Evolutionary conservation across 2,329 filamentous ascomycete genomes (phyloP).

Genomic region (Aspergillus intermedius): DNA sequence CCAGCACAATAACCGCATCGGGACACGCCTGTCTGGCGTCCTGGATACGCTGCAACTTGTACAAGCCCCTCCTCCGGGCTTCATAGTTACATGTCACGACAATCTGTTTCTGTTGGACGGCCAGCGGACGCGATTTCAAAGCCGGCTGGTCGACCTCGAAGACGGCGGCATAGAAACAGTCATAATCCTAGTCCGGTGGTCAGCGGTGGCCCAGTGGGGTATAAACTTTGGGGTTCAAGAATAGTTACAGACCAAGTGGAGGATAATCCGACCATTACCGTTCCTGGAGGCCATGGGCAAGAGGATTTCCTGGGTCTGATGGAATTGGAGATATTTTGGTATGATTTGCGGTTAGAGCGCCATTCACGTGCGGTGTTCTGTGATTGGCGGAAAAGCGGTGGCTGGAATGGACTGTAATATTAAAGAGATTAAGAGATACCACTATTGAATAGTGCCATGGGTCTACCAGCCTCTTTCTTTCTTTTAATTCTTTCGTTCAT

Average conservation of each 20-base stretch:
- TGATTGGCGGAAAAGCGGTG: neutral
- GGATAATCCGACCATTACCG: slow-evolving; percentile 62
- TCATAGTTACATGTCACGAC: slow-evolving; percentile 92
- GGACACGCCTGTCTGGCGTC: slow-evolving; percentile 77
- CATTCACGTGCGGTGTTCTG: neutral
- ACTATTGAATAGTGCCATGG: neutral
- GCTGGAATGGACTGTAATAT: neutral
- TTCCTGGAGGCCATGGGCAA: slow-evolving; percentile 32
- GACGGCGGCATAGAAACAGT: slow-evolving; percentile 89
- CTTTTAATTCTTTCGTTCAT: too few relatives aligned
- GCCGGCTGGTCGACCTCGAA: slow-evolving; percentile 73
- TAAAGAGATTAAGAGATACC: neutral
- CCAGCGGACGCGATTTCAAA: slow-evolving; percentile 67
- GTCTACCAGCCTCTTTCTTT: too few relatives aligned
- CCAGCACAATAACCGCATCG: slow-evolving; percentile 75
- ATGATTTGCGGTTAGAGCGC: too few relatives aligned
- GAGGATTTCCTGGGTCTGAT: neutral
- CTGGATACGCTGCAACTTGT: slow-evolving; percentile 77
- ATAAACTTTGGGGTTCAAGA: neutral
- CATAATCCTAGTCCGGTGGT: slow-evolving; percentile 37
- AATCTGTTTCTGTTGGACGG: slow-evolving; percentile 89
- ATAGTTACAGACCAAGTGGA: slow-evolving; percentile 65
- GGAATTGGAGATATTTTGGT: neutral
- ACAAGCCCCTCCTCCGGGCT: slow-evolving; percentile 58
- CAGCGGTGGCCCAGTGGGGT: neutral